These are phyloP conservation scores for Solanum gandarillasii DNA, from an alignment of 257 asterid species.

Conservation along the genomic window DNA sequence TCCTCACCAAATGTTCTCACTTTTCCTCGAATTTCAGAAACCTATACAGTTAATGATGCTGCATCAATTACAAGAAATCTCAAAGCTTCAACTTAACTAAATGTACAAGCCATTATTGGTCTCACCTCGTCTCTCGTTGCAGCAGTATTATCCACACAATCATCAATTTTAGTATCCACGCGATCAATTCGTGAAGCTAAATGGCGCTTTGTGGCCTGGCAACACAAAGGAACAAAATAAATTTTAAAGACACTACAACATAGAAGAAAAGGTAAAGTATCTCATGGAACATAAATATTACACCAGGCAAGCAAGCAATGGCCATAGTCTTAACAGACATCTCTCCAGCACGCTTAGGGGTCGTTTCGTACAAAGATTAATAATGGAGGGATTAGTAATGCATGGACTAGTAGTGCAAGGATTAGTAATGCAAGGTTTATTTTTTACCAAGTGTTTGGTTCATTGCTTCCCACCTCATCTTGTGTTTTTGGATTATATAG, in stretches of 20 bases:
- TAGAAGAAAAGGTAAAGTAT: not conserved
- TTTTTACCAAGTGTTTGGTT: not conserved
- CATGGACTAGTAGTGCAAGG: not conserved
- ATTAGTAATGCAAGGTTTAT: not conserved
- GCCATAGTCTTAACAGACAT: not conserved
- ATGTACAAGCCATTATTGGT: not conserved
- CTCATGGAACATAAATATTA: not conserved
- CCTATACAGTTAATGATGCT: conserved; percentile 27
- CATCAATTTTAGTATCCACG: conserved; percentile 67
- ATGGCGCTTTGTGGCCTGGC: conserved; percentile 64
- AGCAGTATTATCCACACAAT: conserved; percentile 40
- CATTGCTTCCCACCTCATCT: not conserved
- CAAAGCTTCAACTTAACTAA: conserved; percentile 2
- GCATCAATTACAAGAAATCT: not conserved
- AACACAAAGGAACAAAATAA: conserved; percentile 4
- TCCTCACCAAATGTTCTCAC: conserved; percentile 43
- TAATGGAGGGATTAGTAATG: not conserved
- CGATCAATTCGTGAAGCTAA: conserved; percentile 61
- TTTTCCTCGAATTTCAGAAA: conserved; percentile 51
- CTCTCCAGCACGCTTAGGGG: not conserved
- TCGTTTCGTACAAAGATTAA: not conserved
- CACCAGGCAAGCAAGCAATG: not conserved
- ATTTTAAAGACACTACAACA: not conserved
- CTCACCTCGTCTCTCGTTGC: conserved; percentile 72
- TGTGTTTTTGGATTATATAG: not conserved